These are phyloP conservation scores for Mycena citricolor DNA, from an alignment of 1,284 basidiomycete species.

Conservation along the genomic window DNA sequence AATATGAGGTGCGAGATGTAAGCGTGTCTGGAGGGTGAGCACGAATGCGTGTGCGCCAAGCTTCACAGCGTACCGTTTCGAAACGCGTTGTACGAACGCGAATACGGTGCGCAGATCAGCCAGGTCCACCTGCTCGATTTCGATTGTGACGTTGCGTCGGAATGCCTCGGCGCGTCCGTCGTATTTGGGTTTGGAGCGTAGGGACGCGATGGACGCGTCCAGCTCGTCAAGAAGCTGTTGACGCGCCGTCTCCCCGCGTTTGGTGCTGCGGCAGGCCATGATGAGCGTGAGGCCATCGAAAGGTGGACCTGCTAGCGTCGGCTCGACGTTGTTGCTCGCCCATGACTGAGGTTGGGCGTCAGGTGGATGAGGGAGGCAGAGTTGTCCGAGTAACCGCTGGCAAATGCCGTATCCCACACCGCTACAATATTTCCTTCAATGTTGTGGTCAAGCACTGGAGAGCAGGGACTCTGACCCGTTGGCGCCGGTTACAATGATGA, in stretches of 20 bases:
- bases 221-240: conserved; percentile 51
- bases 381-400: conserved; percentile 73
- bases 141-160: conserved; percentile 59
- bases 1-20: conserved; percentile 82
- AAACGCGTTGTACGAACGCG: conserved; percentile 58
- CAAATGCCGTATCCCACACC: conserved; percentile 87
- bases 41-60: conserved; percentile 1
- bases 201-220: conserved; percentile 49
- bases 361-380: conserved; percentile 50
- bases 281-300: conserved; percentile 71
- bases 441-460: not conserved
- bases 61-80: conserved; percentile 46
- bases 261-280: conserved; percentile 75
- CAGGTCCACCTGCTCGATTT: conserved; percentile 67
- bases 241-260: conserved; percentile 65
- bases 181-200: conserved; percentile 37
- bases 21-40: conserved; percentile 57
- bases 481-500: conserved; percentile 42
- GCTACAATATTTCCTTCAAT: conserved; percentile 40
- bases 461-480: conserved; percentile 39
- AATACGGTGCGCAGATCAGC: conserved; percentile 63
- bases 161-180: conserved; percentile 58
- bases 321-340: conserved; percentile 11
- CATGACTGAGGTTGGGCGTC: conserved; percentile 49
- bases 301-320: conserved; percentile 24